Evolutionary conservation across 129 eudicot genomes (phyloP).

Genomic region (Kitagawia praeruptora): DNA sequence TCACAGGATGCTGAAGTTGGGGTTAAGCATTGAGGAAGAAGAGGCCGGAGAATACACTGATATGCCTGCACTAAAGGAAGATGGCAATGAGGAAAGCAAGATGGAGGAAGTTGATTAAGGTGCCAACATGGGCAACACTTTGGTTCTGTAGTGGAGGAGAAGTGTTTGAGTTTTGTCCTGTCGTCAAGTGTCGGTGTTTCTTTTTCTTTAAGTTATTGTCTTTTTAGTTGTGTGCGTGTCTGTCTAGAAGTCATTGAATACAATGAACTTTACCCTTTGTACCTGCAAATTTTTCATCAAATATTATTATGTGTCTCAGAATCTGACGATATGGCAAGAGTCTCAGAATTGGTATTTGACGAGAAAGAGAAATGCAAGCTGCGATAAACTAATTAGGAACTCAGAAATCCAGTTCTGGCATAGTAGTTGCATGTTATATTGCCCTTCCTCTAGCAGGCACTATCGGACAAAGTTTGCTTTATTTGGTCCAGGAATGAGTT

Average conservation of each 20-base stretch:
- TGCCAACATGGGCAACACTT: neutral
- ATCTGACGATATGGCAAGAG: no score
- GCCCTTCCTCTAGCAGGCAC: slow-evolving; percentile 59
- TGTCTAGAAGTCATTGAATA: neutral
- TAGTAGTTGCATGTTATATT: slow-evolving; percentile 44
- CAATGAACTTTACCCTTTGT: neutral
- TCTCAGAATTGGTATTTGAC: no score
- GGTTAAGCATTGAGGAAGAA: slow-evolving; percentile 72
- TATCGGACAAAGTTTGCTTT: slow-evolving; percentile 36
- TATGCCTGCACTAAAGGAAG: no score
- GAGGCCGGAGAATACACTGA: slow-evolving; percentile 60
- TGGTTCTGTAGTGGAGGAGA: neutral
- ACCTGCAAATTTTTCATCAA: neutral
- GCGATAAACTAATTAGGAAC: slow-evolving; percentile 18
- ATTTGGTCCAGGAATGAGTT: slow-evolving; percentile 43
- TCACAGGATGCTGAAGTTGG: slow-evolving; percentile 82
- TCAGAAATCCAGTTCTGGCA: slow-evolving; percentile 37
- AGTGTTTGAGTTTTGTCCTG: neutral
- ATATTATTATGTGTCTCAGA: no score
- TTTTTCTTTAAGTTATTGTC: neutral
- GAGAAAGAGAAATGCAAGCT: no score
- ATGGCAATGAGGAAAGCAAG: slow-evolving; percentile 68
- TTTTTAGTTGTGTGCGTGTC: neutral
- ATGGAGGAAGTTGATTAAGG: slow-evolving; percentile 85
- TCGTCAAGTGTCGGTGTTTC: neutral